Base-by-base conservation (phyloP, 176 grass and related monocot genomes). In the Rhipidocladum racemiflorum region DNA sequence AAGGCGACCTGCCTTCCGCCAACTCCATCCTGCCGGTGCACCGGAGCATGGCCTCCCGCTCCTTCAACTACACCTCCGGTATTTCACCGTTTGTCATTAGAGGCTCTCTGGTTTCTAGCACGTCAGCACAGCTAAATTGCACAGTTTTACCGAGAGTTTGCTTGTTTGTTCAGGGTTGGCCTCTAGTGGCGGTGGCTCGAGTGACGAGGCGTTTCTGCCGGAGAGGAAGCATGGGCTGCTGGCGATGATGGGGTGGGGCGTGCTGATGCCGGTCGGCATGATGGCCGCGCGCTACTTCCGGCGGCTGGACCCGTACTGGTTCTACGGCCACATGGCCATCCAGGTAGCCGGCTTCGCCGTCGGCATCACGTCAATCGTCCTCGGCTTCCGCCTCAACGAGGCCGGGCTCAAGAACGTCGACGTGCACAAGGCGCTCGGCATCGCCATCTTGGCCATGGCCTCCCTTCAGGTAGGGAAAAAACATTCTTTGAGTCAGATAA, bases 241-340 rank as follows among this genome's bases (percentile, higher is more conserved):
- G 9, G 74, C 50, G 11, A 86, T 94, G 75, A 65, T 97, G 49
- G 86, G 90, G 5, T 97, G 95, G 95, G 92, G 90, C 3, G 80
- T 97, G 75, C 81, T 97, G 86, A 73, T 97, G 80, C 92, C 95
- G 4, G 59, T 92, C 62, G 95, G 92, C 11, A 73, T 89, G 43
- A 59, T 91, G 56, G 80, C 81, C 10, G 95, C 95, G 49, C 85
- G 95, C 54, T 97, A 92, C 80, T 90, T 97, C 78, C 87, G 81
- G 81, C 83, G 83, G 10, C 76, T 74, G 57, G 95, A 97, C 12
- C 92, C 95, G 0, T 81, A 76, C 74, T 97, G 92, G 95, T 92
- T 94, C 83, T 97, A 94, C 86, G 16, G 23, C 20, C 95, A 97
- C 88, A 60, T 92, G 82, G 80, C 57, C 43, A 68, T 94, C 43